Conservation (phyloP, 2,329 filamentous ascomycete genomes). For the Aureobasidium sp. region DNA sequence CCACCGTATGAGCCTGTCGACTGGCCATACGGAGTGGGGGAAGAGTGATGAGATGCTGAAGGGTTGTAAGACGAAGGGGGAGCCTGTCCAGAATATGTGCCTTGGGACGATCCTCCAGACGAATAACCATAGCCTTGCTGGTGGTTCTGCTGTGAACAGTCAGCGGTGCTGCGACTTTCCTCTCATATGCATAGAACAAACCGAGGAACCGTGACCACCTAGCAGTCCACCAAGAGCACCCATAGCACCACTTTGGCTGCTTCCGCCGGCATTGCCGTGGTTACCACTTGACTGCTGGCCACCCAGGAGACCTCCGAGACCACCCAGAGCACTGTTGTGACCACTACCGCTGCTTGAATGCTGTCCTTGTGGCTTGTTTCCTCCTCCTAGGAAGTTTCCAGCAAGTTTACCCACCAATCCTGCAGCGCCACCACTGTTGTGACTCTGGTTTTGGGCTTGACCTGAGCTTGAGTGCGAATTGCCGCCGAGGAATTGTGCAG, state of each 20-base stretch:
- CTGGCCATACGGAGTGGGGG: slow-evolving; percentile 20
- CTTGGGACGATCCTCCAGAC: slow-evolving; percentile 23
- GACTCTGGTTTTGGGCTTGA: slow-evolving; percentile 12
- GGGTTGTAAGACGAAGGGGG: slow-evolving; percentile 31
- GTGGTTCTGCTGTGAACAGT: slow-evolving; percentile 12
- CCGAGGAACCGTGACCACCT: slow-evolving; percentile 19
- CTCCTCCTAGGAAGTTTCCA: slow-evolving; percentile 19
- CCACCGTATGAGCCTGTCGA: slow-evolving; percentile 21
- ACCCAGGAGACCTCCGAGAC: slow-evolving; percentile 21
- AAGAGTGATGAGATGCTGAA: slow-evolving; percentile 20
- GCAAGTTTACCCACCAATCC: slow-evolving; percentile 22
- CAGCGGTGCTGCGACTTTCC: background rate
- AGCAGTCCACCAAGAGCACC: slow-evolving; percentile 20
- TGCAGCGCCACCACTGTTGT: slow-evolving; percentile 17
- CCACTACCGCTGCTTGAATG: slow-evolving; percentile 15
- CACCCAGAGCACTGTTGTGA: slow-evolving; percentile 17
- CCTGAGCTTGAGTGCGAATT: slow-evolving; percentile 15
- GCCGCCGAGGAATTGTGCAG: slow-evolving; percentile 27
- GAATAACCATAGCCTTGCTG: slow-evolving; percentile 31
- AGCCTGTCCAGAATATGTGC: slow-evolving; percentile 31
- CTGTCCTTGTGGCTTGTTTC: slow-evolving; percentile 18
- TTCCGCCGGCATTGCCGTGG: slow-evolving; percentile 10
- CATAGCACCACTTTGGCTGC: slow-evolving; percentile 10
- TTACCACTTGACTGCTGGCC: slow-evolving; percentile 17
- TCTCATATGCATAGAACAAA: slow-evolving; percentile 2